Evolutionary conservation across 2,329 filamentous ascomycete genomes (phyloP), one percentile per base, ranked within the genome.

Genomic region (Stemphylium beticola): DNA sequence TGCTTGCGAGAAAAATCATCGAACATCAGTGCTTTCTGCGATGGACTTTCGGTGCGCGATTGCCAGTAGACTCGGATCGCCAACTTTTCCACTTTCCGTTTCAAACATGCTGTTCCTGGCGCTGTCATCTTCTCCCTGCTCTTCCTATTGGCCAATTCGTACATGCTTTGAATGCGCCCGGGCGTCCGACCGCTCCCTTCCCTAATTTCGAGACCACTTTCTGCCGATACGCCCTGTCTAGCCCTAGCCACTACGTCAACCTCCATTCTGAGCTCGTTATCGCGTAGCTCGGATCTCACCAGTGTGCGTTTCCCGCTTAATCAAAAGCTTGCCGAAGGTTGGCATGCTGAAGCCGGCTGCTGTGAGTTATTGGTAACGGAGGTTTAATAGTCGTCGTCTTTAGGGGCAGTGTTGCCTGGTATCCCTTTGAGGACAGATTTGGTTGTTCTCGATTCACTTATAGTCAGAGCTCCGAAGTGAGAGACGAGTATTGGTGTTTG

Each of bases 321-420:
- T 32, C 47, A 44, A 44, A 55, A 48, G 51, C 53, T 49, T 57
- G 42, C 53, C 51, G 42, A 53, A 60, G 36, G 41, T 53, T 45
- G 42, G 34, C 40, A 33, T 48, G 55, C 50, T 55, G 48, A 52
- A 57, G 55, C 58, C 49, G 29, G 39, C 41, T 17, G 43, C 41
- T 46, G 40, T 37, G 26, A 49, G 37, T 39, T 43, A 54, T 41
- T 46, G 57, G 50, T 57, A 55, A 46, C 51, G 52, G 58, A 58
- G 53, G 49, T 58, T 53, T 62, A 36, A 67, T 65, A 54, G 57
- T 65, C 54, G 57, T 61, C 58, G 49, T 53, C 66, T 46, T 51
- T 34, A 49, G 67, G 67, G 67, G 67, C 65, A 60, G 67, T 66
- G 66, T 60, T 58, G 48, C 53, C 52, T 54, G 39, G 55, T 15